phyloP scores from a whole-genome alignment of 208 protist species.

The Trichomonas gallinae region DNA sequence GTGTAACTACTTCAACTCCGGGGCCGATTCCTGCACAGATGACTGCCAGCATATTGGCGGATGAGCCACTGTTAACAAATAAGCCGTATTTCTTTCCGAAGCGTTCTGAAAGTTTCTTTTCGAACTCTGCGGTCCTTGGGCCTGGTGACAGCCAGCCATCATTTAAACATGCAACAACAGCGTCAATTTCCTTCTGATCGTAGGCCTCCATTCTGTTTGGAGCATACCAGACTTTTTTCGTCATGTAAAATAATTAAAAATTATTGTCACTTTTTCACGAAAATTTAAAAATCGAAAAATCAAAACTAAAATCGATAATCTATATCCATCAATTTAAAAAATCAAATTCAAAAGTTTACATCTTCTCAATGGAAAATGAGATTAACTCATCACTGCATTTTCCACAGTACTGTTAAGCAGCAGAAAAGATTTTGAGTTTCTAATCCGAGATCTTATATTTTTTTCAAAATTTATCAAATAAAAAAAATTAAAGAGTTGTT shows the following conservation, averaged over 20 bases:
- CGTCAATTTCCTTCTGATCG: slow-evolving; percentile 33
- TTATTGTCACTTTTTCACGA: too few relatives aligned
- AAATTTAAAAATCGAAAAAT: too few relatives aligned
- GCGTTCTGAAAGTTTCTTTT: neutral
- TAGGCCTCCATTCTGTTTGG: slow-evolving; percentile 33
- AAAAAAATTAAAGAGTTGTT: too few relatives aligned
- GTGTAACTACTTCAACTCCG: slow-evolving; percentile 36
- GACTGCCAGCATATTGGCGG: slow-evolving; percentile 32
- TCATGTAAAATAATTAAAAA: neutral
- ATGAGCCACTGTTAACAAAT: slow-evolving; percentile 34
- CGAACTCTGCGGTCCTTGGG: slow-evolving; percentile 32
- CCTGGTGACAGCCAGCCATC: slow-evolving; percentile 31
- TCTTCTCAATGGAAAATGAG: too few relatives aligned
- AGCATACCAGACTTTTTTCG: slow-evolving; percentile 30
- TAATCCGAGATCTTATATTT: too few relatives aligned
- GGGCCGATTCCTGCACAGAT: neutral
- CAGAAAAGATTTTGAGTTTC: too few relatives aligned
- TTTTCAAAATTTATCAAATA: too few relatives aligned
- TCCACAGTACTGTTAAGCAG: too few relatives aligned
- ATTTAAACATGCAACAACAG: slow-evolving; percentile 28
- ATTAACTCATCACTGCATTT: too few relatives aligned
- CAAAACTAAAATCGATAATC: too few relatives aligned
- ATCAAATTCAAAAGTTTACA: too few relatives aligned
- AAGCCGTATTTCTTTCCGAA: slow-evolving; percentile 38
- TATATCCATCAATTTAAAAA: too few relatives aligned